A percentile compares a stretch with the other conserved stretches of the same genome.
These are phyloP conservation scores for Scheffersomyces lignosus DNA, from an alignment of 805 yeast genomes.

Conservation along the genomic window DNA sequence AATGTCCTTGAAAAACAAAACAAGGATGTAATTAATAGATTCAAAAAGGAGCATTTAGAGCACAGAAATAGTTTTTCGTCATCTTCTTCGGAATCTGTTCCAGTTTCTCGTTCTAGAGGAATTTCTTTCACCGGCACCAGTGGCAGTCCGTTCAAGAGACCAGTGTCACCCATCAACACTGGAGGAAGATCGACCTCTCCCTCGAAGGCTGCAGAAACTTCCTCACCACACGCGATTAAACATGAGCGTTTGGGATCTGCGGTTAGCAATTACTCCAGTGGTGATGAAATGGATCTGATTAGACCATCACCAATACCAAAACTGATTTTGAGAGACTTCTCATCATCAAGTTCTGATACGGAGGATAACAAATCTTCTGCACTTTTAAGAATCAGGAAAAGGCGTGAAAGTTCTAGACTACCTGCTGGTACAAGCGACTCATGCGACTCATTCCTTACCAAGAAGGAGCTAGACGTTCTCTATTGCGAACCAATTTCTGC, in stretches of 20 bases:
- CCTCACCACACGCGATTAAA: slow-evolving; percentile 16
- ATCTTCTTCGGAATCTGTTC: slow-evolving; percentile 47
- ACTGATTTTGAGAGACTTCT: slow-evolving; percentile 28
- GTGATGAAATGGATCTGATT: slow-evolving; percentile 25
- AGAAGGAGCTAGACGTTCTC: slow-evolving; percentile 58
- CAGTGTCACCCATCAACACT: slow-evolving; percentile 42
- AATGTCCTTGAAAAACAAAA: slow-evolving; percentile 92
- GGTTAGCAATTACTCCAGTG: slow-evolving; percentile 29
- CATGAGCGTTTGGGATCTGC: slow-evolving; percentile 35
- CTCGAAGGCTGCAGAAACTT: slow-evolving; percentile 16
- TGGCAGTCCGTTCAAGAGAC: slow-evolving; percentile 43
- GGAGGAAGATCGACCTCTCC: slow-evolving; percentile 28
- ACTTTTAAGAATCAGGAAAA: slow-evolving; percentile 49
- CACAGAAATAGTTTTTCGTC: slow-evolving; percentile 51
- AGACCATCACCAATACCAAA: slow-evolving; percentile 21
- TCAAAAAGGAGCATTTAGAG: slow-evolving; percentile 79
- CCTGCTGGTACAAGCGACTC: slow-evolving; percentile 3
- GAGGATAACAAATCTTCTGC: slow-evolving; percentile 58
- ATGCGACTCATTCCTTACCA: slow-evolving; percentile 8
- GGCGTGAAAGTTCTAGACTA: slow-evolving; percentile 51
- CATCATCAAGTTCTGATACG: slow-evolving; percentile 65
- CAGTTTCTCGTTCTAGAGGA: slow-evolving; percentile 34
- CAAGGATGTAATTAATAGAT: slow-evolving; percentile 84
- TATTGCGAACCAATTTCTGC: slow-evolving; percentile 88
- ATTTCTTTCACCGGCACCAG: slow-evolving; percentile 24